These are phyloP conservation scores for Teratosphaeria destructans DNA, from an alignment of 2,329 filamentous ascomycete species.

Conservation along the genomic window DNA sequence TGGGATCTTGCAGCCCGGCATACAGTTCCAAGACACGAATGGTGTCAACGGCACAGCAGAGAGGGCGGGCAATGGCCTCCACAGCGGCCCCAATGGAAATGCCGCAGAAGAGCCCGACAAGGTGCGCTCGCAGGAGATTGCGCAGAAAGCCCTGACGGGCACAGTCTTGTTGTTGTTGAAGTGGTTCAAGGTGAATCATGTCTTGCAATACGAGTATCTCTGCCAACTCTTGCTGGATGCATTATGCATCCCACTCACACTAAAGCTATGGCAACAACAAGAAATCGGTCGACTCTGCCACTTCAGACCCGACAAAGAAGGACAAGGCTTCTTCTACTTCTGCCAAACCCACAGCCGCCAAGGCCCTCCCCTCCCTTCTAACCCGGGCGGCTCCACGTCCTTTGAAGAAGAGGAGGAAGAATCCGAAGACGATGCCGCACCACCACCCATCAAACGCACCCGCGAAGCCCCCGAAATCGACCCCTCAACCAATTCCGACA, in stretches of 20 bases:
- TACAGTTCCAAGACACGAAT: constrained; percentile 27
- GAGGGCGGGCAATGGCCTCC: constrained; percentile 30
- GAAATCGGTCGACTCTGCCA: constrained; percentile 87
- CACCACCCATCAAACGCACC: constrained; percentile 53
- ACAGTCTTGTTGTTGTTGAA: constrained; percentile 80
- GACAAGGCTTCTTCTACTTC: constrained; percentile 84
- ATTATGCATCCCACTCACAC: constrained; percentile 82
- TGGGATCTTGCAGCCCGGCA: constrained; percentile 40
- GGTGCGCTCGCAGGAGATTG: constrained; percentile 73
- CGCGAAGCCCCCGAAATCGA: constrained; percentile 5
- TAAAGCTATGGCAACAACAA: constrained; percentile 90
- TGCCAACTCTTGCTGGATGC: constrained; percentile 88
- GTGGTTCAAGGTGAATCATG: constrained; percentile 91
- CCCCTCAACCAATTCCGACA: not conserved
- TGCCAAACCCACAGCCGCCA: constrained; percentile 66
- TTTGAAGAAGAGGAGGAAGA: constrained; percentile 29
- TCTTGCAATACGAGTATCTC: constrained; percentile 91
- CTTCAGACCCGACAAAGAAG: constrained; percentile 69
- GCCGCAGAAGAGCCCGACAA: constrained; percentile 66
- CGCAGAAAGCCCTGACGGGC: constrained; percentile 82
- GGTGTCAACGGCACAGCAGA: constrained; percentile 14
- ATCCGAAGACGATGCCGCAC: constrained; percentile 63
- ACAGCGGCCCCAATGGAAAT: constrained; percentile 15
- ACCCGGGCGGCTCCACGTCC: constrained; percentile 9
- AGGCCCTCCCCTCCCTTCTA: constrained; percentile 15